Evolutionary conservation across 805 yeast species (phyloP), one percentile per base, ranked within the genome.

Genomic region (Candida arabinofermentans): DNA sequence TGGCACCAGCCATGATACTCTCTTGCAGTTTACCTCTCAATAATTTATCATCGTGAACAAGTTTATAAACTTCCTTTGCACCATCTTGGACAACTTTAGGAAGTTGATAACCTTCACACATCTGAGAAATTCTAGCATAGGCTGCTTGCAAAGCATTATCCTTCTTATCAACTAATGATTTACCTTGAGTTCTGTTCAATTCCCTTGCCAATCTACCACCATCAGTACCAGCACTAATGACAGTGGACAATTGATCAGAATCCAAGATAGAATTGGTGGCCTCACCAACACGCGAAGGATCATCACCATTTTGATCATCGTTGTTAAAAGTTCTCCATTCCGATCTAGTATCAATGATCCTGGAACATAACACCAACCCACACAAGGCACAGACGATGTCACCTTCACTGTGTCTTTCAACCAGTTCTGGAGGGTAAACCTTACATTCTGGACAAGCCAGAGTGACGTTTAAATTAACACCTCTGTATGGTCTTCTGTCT

Each of bases 261-360:
- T 90, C 97, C 52, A 93, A 72, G 41, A 90, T 69, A 8, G 97
- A 96, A 60, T 90, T 90, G 14, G 89, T 82, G 5, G 97, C 97
- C 60, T 90, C 97, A 64, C 99, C 99, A 49, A 91, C 99, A 86
- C 99, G 98, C 51, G 93, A 83, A 4, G 99, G 99, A 62, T 91
- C 99, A 64, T 89, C 97, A 55, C 95, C 96, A 54, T 91, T 93
- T 63, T 91, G 98, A 64, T 91, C 99, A 62, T 91, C 99, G 60
- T 93, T 93, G 45, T 95, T 83, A 63, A 91, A 91, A 2, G 99
- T 93, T 71, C 99, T 86, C 99, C 99, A 91, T 71, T 91, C 99
- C 1, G 96, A 87, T 52, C 98, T 74, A 4, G 96, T 90, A 58
- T 91, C 99, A 24, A 91, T 96, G 39, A 91, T 82, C 49, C 90